Base-by-base conservation (phyloP, 2,329 filamentous ascomycete genomes). In the Fonsecaea pugnacius region DNA sequence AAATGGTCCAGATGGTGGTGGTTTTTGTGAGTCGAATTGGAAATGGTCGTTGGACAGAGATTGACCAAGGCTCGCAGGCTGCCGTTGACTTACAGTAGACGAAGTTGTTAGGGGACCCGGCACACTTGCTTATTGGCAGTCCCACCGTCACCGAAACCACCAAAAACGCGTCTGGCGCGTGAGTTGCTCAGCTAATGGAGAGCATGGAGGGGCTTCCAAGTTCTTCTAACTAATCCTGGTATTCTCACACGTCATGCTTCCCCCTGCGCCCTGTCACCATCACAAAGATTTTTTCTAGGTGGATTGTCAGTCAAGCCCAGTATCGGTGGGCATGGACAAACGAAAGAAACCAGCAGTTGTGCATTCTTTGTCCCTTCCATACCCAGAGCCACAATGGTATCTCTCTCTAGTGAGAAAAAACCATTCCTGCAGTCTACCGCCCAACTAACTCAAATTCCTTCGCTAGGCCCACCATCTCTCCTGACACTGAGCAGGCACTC, bases 361-460 rank as follows among this genome's bases (percentile, higher is more conserved):
- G 7, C 62, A 69, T 53, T 53, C 67, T 56, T 51, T 69, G n/a
- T 59, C 63, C 9, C 54, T 67, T 10, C 68, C 68, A 8, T 70
- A 69, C 35, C 57, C 64, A n/a, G 66, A 67, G n/a, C 64, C 62
- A 32, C 54, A 58, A 60, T 70, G 68, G 67, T 70, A 63, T 30
- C n/a, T 18, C 21, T 9, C 30, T 36, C 36, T 3, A 30, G 32
- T 40, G 7, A 48, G 9, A 3, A 6, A 16, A 55, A 30, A n/a
- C n/a, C 51, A 18, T 16, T 56, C n/a, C 38, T 48, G 32, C 24
- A 38, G 24, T n/a, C 51, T 24, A 33, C 48, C 27, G 32, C 24
- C 9, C 4, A 33, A 48, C 48, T 60, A 54, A 59, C 65, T 63
- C 27, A 58, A 48, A 30, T 56, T 32, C 21, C 7, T 27, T 18